phyloP scores from a whole-genome alignment of 768 basidiomycete genomes.

The Pleurotus eryngii region DNA sequence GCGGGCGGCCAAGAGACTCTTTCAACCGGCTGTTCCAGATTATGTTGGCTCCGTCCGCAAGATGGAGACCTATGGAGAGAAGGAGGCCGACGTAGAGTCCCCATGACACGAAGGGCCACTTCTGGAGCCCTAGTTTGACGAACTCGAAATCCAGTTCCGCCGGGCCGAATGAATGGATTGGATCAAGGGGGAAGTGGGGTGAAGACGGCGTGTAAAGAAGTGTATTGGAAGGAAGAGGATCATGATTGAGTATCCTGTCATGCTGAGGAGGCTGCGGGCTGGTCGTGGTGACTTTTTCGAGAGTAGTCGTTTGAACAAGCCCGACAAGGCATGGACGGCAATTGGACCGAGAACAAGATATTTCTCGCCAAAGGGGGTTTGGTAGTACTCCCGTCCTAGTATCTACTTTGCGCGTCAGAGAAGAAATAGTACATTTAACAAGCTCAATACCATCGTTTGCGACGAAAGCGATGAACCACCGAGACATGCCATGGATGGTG shows the following conservation, averaged over 20 bases:
- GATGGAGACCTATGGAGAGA: constrained; percentile 52
- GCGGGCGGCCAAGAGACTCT: constrained; percentile 16
- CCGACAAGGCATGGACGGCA: constrained; percentile 57
- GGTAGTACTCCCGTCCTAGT: constrained; percentile 84
- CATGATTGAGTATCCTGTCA: constrained; percentile 61
- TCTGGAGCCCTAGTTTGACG: constrained; percentile 66
- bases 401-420: constrained; percentile 39
- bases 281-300: constrained; percentile 30
- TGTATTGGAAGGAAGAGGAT: constrained; percentile 66
- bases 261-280: constrained; percentile 43
- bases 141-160: constrained; percentile 81
- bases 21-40: constrained; percentile 50
- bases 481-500: constrained; percentile 67
- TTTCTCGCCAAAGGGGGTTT: constrained; percentile 64
- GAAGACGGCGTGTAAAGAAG: constrained; percentile 60
- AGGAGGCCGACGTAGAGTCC: constrained; percentile 63
- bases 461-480: constrained; percentile 70
- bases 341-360: constrained; percentile 68
- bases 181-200: constrained; percentile 43
- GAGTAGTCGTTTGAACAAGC: constrained; percentile 56
- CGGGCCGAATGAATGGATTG: constrained; percentile 62
- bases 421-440: background rate
- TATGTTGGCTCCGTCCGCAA: constrained; percentile 54
- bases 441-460: constrained; percentile 58
- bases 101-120: constrained; percentile 62